A percentile compares a stretch with the other conserved stretches of the same genome.
phyloP scores from a whole-genome alignment of 176 grass and related monocot species.

The Saccharum spontaneum region DNA sequence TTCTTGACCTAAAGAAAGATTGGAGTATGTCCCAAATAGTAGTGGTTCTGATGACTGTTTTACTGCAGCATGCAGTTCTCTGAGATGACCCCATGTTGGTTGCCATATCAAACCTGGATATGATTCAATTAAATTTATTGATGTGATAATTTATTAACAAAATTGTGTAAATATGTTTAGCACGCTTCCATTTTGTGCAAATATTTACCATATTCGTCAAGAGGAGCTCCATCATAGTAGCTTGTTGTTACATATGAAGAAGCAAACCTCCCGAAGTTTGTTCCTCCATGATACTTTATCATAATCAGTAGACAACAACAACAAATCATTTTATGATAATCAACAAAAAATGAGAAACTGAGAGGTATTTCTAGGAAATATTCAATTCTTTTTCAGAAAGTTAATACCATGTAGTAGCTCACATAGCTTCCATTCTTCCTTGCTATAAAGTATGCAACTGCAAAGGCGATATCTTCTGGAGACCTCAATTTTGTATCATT shows the following conservation, averaged over 20 bases:
- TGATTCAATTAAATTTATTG: neutral
- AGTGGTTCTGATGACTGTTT: conserved; percentile 59
- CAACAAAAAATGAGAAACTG: neutral
- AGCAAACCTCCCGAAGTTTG: conserved; percentile 87
- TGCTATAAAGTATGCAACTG: conserved; percentile 73
- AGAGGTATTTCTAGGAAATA: neutral
- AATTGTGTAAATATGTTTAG: neutral
- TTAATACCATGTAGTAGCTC: conserved; percentile 95
- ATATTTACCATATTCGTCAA: conserved; percentile 88
- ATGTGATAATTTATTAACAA: neutral
- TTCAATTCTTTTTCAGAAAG: neutral
- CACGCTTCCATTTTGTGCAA: neutral
- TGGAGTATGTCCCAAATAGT: conserved; percentile 68
- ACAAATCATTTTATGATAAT: conserved; percentile 28
- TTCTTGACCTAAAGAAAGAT: conserved; percentile 53
- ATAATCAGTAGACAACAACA: neutral
- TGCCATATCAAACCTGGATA: conserved; percentile 77
- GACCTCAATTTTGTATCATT: conserved; percentile 63
- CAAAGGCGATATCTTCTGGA: conserved; percentile 73
- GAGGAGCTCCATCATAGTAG: conserved; percentile 92
- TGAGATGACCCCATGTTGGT: conserved; percentile 93
- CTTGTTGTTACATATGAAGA: conserved; percentile 83
- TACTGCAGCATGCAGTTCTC: conserved; percentile 75
- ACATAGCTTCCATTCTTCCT: conserved; percentile 88
- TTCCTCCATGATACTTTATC: conserved; percentile 90